Evolutionary conservation across 129 eudicot species (phyloP), one percentile per base, ranked within the genome.

Genomic region (Deinandra increscens): DNA sequence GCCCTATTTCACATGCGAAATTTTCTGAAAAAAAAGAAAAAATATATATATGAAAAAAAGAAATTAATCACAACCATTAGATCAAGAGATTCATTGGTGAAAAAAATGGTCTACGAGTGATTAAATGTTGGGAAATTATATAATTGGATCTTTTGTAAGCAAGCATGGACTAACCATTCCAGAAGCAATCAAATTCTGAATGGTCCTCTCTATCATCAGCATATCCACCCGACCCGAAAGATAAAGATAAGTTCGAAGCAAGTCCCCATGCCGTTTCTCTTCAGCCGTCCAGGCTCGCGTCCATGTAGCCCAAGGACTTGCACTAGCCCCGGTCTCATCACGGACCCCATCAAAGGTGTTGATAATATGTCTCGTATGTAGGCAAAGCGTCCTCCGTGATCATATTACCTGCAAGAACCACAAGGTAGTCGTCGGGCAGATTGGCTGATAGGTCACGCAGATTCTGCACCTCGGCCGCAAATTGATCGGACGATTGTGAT

Each of bases 221-320:
- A 80, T 80, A 74, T 80, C 80, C 14, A 74, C 84, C 49, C 84
- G 80, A 54, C 84, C 84, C 53, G 84, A 74, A 64, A 80, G 84
- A 53, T 80, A 80, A 50, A 80, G 64, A 34, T 80, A 74, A 0
- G 84, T 55, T 1, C 80, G 75, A 26, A 80, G 84, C 77, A 80
- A 75, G 69, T 80, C 84, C 22, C 84, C 84, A 41, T 80, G 84
- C 3, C 84, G 69, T 22, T 80, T 80, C 7, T 80, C 84, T 77
- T 80, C 84, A 2, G 84, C 84, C 9, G 77, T 80, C 84, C 84
- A 74, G 10, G 80, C 72, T 46, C 84, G 68, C 8, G 80, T 80
- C 84, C 84, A 80, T 22, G 44, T 67, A 4, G 80, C 84, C 84
- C 80, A 80, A 13, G 80, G 80, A 46, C 33, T 69, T 0, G 73